These are phyloP conservation scores for Mycena leptocephala DNA, from an alignment of 768 basidiomycete species.

Conservation along the genomic window DNA sequence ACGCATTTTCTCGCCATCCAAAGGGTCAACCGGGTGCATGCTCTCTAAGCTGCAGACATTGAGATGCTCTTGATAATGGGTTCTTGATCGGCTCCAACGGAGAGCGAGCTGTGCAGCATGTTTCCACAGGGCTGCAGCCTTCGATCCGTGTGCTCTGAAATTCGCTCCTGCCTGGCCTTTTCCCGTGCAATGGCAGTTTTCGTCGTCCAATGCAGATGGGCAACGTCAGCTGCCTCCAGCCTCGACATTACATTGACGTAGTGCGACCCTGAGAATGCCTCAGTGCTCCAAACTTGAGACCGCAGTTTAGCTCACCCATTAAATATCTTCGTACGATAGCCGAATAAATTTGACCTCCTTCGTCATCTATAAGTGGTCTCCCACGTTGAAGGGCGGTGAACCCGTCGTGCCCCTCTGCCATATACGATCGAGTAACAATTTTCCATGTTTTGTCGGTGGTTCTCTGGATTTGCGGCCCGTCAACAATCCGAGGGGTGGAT, in stretches of 20 bases:
- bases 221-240: slow-evolving; percentile 46
- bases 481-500: slow-evolving; percentile 54
- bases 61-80: slow-evolving; percentile 74
- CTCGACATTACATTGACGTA: slow-evolving; percentile 80
- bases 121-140: slow-evolving; percentile 63
- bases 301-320: slow-evolving; percentile 68
- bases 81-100: slow-evolving; percentile 62
- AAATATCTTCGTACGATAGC: slow-evolving; percentile 88
- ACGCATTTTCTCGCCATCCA: slow-evolving; percentile 68
- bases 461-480: slow-evolving; percentile 70
- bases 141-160: slow-evolving; percentile 45
- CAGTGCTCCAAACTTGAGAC: neutral
- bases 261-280: slow-evolving; percentile 69
- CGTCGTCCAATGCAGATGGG: slow-evolving; percentile 62
- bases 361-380: slow-evolving; percentile 85
- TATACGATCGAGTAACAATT: slow-evolving; percentile 90
- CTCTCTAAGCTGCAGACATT: slow-evolving; percentile 77
- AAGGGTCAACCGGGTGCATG: slow-evolving; percentile 85
- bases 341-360: slow-evolving; percentile 86
- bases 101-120: slow-evolving; percentile 58
- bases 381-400: slow-evolving; percentile 78
- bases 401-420: slow-evolving; percentile 90
- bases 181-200: slow-evolving; percentile 64
- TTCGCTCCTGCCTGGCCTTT: slow-evolving; percentile 54
- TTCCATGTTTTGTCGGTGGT: slow-evolving; percentile 75